Evolutionary conservation across 2,329 filamentous ascomycete species (phyloP).

Genomic region (Aciculosporium take): DNA sequence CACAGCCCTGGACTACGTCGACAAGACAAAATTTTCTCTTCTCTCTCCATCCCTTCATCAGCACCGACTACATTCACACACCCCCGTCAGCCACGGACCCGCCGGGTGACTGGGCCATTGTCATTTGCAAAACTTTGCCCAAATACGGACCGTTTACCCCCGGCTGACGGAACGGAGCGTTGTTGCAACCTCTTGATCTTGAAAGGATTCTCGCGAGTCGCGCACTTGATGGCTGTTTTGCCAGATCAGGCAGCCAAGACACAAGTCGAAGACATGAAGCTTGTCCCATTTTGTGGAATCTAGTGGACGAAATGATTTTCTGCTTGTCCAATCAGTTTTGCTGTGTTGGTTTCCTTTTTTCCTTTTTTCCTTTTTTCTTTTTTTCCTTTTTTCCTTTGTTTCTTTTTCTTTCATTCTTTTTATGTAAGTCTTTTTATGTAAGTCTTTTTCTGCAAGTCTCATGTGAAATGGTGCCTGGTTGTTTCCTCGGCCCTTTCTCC

Average conservation of each 20-base stretch:
- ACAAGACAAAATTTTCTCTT: background rate
- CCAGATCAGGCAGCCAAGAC: constrained; percentile 6
- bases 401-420: background rate
- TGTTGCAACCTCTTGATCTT: background rate
- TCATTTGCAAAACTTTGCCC: background rate
- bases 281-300: background rate
- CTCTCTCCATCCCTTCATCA: background rate
- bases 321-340: background rate
- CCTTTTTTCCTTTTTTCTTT: background rate
- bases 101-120: background rate
- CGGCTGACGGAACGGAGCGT: no score
- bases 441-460: no score
- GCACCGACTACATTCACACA: no score
- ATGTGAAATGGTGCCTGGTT: no score
- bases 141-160: background rate
- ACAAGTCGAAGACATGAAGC: background rate
- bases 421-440: no score
- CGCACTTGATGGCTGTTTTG: background rate
- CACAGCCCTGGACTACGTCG: background rate
- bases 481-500: no score
- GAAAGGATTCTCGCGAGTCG: background rate
- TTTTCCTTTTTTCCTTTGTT: background rate
- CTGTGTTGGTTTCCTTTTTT: background rate
- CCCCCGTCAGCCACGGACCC: background rate
- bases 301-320: background rate